A percentile compares a stretch with the other conserved stretches of the same genome.
These are phyloP conservation scores for Tylopilus felleus DNA, from an alignment of 768 basidiomycete species.

Conservation along the genomic window DNA sequence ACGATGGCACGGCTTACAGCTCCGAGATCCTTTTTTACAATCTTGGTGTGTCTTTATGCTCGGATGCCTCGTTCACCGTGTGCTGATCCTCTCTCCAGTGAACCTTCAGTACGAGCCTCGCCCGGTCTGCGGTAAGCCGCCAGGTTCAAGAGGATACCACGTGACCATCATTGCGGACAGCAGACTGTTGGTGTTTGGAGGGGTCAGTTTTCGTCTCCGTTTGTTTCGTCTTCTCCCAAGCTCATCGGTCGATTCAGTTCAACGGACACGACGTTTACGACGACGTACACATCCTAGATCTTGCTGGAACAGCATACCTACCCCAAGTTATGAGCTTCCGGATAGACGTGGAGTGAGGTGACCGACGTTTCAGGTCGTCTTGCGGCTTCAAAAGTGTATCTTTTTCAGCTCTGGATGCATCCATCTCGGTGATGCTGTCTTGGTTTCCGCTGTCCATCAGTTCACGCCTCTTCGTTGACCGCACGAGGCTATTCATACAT, in stretches of 20 bases:
- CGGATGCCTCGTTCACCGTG: not conserved
- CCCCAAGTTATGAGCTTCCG: slow-evolving; percentile 83
- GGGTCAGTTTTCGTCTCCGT: slow-evolving; percentile 33
- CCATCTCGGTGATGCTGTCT: slow-evolving; percentile 1
- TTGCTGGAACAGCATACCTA: slow-evolving; percentile 84
- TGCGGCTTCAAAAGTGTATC: not conserved
- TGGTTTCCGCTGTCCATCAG: not conserved
- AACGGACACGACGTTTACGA: slow-evolving; percentile 82
- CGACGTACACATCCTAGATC: slow-evolving; percentile 81
- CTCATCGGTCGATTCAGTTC: slow-evolving; percentile 36
- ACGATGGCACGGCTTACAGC: slow-evolving; percentile 74
- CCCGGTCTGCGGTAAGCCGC: slow-evolving; percentile 61
- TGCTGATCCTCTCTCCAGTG: slow-evolving; percentile 44
- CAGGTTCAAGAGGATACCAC: slow-evolving; percentile 81
- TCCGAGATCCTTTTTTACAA: slow-evolving; percentile 81
- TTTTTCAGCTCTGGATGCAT: not conserved
- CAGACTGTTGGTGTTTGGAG: slow-evolving; percentile 82
- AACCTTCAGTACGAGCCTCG: slow-evolving; percentile 82
- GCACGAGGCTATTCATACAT: not conserved
- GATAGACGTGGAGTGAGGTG: slow-evolving; percentile 41
- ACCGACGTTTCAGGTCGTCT: not conserved
- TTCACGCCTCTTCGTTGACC: slow-evolving; percentile 17
- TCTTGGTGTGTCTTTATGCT: slow-evolving; percentile 55
- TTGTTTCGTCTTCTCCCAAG: not conserved
- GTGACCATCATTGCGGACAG: slow-evolving; percentile 78